These are phyloP conservation scores for Penicillium crustosum DNA, from an alignment of 2,329 filamentous ascomycete species.

Conservation along the genomic window DNA sequence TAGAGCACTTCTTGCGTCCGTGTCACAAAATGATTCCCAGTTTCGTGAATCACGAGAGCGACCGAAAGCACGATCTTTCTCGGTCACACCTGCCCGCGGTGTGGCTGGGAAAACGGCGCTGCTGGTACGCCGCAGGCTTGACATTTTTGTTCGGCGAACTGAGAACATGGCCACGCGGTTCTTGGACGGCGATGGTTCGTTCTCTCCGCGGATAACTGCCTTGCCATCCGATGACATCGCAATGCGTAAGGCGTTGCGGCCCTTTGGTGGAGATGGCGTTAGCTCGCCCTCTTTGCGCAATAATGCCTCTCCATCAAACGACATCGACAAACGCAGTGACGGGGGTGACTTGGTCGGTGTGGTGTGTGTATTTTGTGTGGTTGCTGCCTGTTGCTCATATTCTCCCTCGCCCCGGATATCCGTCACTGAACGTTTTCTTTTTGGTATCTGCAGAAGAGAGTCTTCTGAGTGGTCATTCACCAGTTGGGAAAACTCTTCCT, in stretches of 20 bases:
- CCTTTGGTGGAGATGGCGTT: constrained; percentile 43
- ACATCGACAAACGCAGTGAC: constrained; percentile 43
- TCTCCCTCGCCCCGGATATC: constrained; percentile 25
- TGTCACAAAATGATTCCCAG: constrained; percentile 89
- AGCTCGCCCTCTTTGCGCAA: constrained; percentile 40
- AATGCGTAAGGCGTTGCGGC: constrained; percentile 63
- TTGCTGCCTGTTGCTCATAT: constrained; percentile 13
- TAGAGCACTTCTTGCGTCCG: constrained; percentile 73
- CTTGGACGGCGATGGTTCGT: constrained; percentile 67
- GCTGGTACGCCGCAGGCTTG: constrained; percentile 66
- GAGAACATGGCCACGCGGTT: constrained; percentile 51
- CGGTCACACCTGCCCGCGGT: constrained; percentile 56
- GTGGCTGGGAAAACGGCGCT: constrained; percentile 64
- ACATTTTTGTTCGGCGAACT: constrained; percentile 49
- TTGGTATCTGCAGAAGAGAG: constrained; percentile 22
- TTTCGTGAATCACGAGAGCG: constrained; percentile 83
- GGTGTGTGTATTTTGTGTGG: constrained; percentile 15
- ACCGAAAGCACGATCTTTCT: constrained; percentile 57
- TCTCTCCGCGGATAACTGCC: constrained; percentile 74
- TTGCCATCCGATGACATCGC: constrained; percentile 86
- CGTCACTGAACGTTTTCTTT: constrained; percentile 38
- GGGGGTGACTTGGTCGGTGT: constrained; percentile 37
- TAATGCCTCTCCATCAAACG: constrained; percentile 43
- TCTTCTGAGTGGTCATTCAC: constrained; percentile 22
- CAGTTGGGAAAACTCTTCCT: constrained; percentile 21